Conservation (phyloP, 2,329 filamentous ascomycete genomes). For the Colletotrichum neosansevieriae region DNA sequence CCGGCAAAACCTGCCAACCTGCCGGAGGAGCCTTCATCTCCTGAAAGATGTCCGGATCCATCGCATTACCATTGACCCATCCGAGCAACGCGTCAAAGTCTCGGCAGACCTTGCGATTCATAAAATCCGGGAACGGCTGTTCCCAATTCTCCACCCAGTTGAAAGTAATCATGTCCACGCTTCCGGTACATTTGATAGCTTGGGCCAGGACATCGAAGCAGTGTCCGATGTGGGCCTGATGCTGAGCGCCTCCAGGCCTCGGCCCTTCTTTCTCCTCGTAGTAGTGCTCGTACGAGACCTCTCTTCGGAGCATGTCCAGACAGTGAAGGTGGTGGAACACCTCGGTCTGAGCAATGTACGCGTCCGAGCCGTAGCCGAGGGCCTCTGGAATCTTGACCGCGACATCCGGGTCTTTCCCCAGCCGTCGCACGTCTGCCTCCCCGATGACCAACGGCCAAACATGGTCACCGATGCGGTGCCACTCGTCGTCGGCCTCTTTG, state of each 20-base stretch:
- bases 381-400: conserved; percentile 45
- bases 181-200: conserved; percentile 48
- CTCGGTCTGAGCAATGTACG: conserved; percentile 51
- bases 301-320: conserved; percentile 49
- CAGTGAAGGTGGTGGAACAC: conserved; percentile 54
- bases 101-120: conserved; percentile 47
- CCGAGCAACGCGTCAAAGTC: conserved; percentile 44
- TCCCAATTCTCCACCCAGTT: conserved; percentile 48
- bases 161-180: conserved; percentile 48
- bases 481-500: conserved; percentile 14
- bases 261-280: conserved; percentile 18
- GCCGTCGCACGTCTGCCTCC: conserved; percentile 5
- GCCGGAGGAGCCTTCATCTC: conserved; percentile 14
- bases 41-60: conserved; percentile 16
- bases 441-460: conserved; percentile 21
- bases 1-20: conserved; percentile 18
- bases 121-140: conserved; percentile 49
- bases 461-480: conserved; percentile 26
- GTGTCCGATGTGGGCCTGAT: conserved; percentile 46
- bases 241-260: conserved; percentile 20
- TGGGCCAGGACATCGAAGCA: conserved; percentile 48
- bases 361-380: conserved; percentile 48
- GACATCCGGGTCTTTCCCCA: conserved; percentile 48
- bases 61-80: conserved; percentile 38
- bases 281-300: conserved; percentile 30